These are phyloP conservation scores for Cutaneotrichosporon sp. DNA, from an alignment of 1,284 basidiomycete species.

Conservation along the genomic window DNA sequence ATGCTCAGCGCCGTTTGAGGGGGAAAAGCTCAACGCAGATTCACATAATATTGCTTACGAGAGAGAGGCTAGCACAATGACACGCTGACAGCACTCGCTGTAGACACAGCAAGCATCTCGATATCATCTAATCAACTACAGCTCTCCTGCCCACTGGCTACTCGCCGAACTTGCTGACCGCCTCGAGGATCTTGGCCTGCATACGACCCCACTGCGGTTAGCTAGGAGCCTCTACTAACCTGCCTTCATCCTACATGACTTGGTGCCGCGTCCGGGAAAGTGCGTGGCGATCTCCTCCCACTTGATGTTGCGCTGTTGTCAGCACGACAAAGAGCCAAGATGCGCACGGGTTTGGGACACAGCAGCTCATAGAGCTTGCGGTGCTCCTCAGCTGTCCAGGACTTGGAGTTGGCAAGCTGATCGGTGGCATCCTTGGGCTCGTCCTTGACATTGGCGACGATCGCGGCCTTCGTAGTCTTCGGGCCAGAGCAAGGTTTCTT, in stretches of 20 bases:
- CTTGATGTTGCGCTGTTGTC: conserved; percentile 23
- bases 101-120: no score
- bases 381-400: conserved; percentile 29
- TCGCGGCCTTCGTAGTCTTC: no score
- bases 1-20: no score
- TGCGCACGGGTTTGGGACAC: conserved; percentile 29
- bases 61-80: no score
- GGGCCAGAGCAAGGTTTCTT: no score
- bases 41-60: no score
- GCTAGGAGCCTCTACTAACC: background rate
- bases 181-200: conserved; percentile 28
- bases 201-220: conserved; percentile 26
- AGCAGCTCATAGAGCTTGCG: conserved; percentile 24
- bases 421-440: no score
- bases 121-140: no score
- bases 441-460: no score
- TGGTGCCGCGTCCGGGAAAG: conserved; percentile 25
- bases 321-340: background rate
- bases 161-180: conserved; percentile 24
- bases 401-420: conserved; percentile 23
- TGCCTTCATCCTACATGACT: conserved; percentile 3
- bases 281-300: conserved; percentile 26
- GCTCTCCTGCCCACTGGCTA: no score
- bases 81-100: no score
- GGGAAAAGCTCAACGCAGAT: no score